Percentiles rank a stretch among this genome's conserved stretches.
These are phyloP conservation scores for Colletotrichum echinochloae DNA, from an alignment of 2,329 filamentous ascomycete species.

Conservation along the genomic window DNA sequence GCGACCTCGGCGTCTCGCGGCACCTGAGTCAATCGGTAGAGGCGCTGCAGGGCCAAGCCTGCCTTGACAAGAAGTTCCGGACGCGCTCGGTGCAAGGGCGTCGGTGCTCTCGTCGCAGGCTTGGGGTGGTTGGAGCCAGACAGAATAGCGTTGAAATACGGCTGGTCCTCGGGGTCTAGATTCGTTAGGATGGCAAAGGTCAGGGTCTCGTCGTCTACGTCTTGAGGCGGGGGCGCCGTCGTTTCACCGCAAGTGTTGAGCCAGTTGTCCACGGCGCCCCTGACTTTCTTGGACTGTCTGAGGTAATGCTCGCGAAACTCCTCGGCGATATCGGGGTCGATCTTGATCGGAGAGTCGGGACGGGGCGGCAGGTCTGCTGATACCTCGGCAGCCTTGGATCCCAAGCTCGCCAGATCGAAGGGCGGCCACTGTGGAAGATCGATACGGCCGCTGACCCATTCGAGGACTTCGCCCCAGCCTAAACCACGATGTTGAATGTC, in stretches of 20 bases:
- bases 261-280: conserved; percentile 92
- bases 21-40: conserved; percentile 79
- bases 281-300: conserved; percentile 91
- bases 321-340: conserved; percentile 94
- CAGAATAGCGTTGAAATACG: conserved; percentile 85
- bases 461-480: conserved; percentile 95
- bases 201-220: conserved; percentile 93
- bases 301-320: conserved; percentile 94
- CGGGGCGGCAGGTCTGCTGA: conserved; percentile 71
- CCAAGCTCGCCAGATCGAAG: conserved; percentile 77
- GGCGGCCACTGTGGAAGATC: conserved; percentile 92
- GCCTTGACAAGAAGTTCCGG: conserved; percentile 81
- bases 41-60: conserved; percentile 81
- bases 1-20: conserved; percentile 89
- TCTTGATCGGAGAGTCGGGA: conserved; percentile 74
- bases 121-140: conserved; percentile 69
- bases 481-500: conserved; percentile 75
- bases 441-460: conserved; percentile 89
- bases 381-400: conserved; percentile 67
- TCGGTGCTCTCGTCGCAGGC: conserved; percentile 72
- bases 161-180: conserved; percentile 79
- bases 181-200: conserved; percentile 94
- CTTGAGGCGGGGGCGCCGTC: conserved; percentile 80
- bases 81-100: conserved; percentile 73
- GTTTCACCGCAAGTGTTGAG: conserved; percentile 82